Evolutionary conservation across 2,329 filamentous ascomycete genomes (phyloP).

Genomic region (Diaporthe destruens): DNA sequence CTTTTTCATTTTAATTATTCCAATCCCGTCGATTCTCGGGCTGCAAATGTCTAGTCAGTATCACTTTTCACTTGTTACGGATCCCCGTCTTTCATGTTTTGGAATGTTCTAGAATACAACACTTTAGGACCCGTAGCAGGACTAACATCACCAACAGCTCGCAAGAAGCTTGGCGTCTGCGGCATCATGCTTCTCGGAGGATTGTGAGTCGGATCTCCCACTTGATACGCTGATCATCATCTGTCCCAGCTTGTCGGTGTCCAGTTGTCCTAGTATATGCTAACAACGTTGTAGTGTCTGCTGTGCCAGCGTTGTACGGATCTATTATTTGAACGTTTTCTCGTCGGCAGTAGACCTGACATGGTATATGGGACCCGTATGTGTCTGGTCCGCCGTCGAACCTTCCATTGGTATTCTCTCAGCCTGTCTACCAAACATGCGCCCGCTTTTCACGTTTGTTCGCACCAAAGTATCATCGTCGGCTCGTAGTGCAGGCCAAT

Average conservation of each 20-base stretch:
- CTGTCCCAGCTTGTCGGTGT: not conserved
- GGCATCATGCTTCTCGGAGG: conserved; percentile 42
- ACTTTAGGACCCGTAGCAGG: no score
- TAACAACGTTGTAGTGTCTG: not conserved
- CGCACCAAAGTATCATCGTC: conserved; percentile 8
- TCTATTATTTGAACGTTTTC: conserved; percentile 25
- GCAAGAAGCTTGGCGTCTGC: conserved; percentile 39
- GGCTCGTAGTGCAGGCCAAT: not conserved
- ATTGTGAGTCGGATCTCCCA: conserved; percentile 29
- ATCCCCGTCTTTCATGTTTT: no score
- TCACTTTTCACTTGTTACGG: no score
- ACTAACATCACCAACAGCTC: no score
- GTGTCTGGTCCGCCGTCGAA: conserved; percentile 20
- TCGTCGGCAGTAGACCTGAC: conserved; percentile 33
- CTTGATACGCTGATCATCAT: not conserved
- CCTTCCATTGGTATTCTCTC: conserved; percentile 12
- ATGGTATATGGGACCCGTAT: conserved; percentile 41
- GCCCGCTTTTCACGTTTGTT: not conserved
- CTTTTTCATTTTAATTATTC: conserved; percentile 36
- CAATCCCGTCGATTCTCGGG: conserved; percentile 39
- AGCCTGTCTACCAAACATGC: conserved; percentile 38
- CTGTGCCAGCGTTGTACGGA: conserved; percentile 1
- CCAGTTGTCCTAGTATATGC: not conserved
- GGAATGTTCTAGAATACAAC: no score
- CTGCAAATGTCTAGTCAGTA: conserved; percentile 42